These are phyloP conservation scores for Ceratocystis destructans DNA, from an alignment of 2,329 filamentous ascomycete genomes.

Conservation along the genomic window DNA sequence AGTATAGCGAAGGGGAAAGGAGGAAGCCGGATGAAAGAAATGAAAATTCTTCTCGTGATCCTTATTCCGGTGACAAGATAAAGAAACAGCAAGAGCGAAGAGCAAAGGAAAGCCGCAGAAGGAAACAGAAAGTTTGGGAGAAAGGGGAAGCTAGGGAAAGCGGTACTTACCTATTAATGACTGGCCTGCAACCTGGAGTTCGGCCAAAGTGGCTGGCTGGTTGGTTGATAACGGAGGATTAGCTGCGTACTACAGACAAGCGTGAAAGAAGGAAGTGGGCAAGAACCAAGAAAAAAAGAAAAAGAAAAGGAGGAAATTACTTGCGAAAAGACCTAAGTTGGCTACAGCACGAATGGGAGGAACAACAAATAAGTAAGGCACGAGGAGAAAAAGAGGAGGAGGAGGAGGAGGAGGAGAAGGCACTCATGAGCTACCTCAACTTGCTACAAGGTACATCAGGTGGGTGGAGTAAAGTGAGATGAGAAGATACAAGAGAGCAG, in stretches of 20 bases:
- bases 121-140: conserved; percentile 8
- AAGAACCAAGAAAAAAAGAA: not conserved
- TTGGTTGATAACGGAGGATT: not conserved
- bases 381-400: not conserved
- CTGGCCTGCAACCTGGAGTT: not conserved
- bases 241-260: not conserved
- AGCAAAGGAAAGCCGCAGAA: not conserved
- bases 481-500: not conserved
- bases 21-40: not conserved
- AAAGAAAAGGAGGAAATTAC: conserved; percentile 14
- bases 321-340: not conserved
- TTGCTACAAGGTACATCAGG: not conserved
- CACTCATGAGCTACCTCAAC: not conserved
- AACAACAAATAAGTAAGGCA: not conserved
- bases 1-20: not conserved
- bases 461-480: not conserved
- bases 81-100: not conserved
- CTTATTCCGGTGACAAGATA: conserved; percentile 8
- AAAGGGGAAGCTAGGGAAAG: conserved; percentile 4
- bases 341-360: not conserved
- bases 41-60: conserved; percentile 3
- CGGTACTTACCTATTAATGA: not conserved
- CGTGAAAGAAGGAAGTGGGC: not conserved
- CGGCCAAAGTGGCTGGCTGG: not conserved
- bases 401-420: not conserved